A percentile compares a stretch with the other conserved stretches of the same genome.
These are phyloP conservation scores for Rasamsonia emersonii DNA, from an alignment of 2,329 filamentous ascomycete genomes.

Conservation along the genomic window DNA sequence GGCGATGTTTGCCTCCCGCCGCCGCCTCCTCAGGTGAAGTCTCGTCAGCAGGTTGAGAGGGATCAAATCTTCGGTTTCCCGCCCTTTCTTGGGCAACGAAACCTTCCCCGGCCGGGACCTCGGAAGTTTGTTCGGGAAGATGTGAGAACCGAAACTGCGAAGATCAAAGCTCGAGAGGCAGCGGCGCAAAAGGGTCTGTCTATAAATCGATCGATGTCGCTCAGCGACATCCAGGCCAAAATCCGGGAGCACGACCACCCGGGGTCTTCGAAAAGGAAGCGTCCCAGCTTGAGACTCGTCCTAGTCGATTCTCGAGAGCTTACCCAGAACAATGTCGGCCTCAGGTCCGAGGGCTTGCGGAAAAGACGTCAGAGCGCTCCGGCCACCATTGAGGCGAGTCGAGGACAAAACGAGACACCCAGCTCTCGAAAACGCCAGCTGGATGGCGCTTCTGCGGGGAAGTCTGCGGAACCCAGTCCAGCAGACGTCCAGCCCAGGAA, in stretches of 20 bases:
- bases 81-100: slow-evolving; percentile 21
- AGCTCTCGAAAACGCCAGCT: slow-evolving; percentile 13
- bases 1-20: slow-evolving; percentile 15
- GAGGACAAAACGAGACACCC: slow-evolving; percentile 4
- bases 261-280: slow-evolving; percentile 4
- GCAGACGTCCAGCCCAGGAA: background rate
- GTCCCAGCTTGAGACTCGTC: slow-evolving; percentile 6
- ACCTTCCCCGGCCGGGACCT: slow-evolving; percentile 15
- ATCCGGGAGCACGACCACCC: slow-evolving; percentile 12
- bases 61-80: slow-evolving; percentile 25
- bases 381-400: background rate
- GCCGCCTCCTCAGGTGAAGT: slow-evolving; percentile 19
- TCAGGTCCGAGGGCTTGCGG: background rate
- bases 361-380: slow-evolving; percentile 10
- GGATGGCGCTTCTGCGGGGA: background rate
- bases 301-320: slow-evolving; percentile 8
- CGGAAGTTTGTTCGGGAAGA: slow-evolving; percentile 17
- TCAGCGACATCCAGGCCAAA: slow-evolving; percentile 13
- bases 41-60: slow-evolving; percentile 18
- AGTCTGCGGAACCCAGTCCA: background rate
- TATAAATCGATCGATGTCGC: slow-evolving; percentile 12
- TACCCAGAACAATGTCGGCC: background rate
- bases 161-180: slow-evolving; percentile 15
- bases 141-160: slow-evolving; percentile 14
- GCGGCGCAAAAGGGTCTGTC: slow-evolving; percentile 14